Base-by-base conservation (phyloP, 768 basidiomycete species). In the Piloderma croceum region DNA sequence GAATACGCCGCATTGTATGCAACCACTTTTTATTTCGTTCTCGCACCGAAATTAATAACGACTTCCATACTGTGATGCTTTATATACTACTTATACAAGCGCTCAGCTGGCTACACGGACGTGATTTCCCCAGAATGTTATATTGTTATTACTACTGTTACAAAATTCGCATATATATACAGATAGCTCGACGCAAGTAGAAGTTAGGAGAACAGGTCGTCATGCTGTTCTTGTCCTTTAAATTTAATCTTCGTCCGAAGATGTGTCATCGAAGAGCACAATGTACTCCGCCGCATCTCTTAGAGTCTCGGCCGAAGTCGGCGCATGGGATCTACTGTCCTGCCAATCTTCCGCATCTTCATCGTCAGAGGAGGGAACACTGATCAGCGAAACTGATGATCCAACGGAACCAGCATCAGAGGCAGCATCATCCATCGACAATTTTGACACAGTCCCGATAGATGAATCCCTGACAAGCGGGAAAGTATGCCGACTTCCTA, bases 181-280 rank as follows among this genome's bases (percentile, higher is more conserved):
- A n/a, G n/a, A n/a, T n/a, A n/a, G n/a, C n/a, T n/a, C n/a, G n/a
- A n/a, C n/a, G n/a, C n/a, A n/a, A n/a, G n/a, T n/a, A n/a, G n/a
- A n/a, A n/a, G n/a, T n/a, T n/a, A n/a, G n/a, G n/a, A n/a, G n/a
- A n/a, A n/a, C n/a, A n/a, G n/a, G n/a, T n/a, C n/a, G n/a, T n/a
- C n/a, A n/a, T n/a, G n/a, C n/a, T n/a, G n/a, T n/a, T n/a, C n/a
- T n/a, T n/a, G n/a, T n/a, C n/a, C 27, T 29, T 29, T 9, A 9
- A 9, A 29, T 29, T 56, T 38, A 61, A 23, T 76, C 74, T 29
- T 73, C 76, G 24, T 77, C 77, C 0, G 75, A 76, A 6, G 73
- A 74, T 36, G 66, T 68, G 45, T 77, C 79, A 52, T 85, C 85
- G 47, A 83, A 87, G 43, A 87, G 58, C 41, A 88, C 67, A 11